Conservation (phyloP, 495 filamentous ascomycete species). For the Cercophora newfieldiana region DNA sequence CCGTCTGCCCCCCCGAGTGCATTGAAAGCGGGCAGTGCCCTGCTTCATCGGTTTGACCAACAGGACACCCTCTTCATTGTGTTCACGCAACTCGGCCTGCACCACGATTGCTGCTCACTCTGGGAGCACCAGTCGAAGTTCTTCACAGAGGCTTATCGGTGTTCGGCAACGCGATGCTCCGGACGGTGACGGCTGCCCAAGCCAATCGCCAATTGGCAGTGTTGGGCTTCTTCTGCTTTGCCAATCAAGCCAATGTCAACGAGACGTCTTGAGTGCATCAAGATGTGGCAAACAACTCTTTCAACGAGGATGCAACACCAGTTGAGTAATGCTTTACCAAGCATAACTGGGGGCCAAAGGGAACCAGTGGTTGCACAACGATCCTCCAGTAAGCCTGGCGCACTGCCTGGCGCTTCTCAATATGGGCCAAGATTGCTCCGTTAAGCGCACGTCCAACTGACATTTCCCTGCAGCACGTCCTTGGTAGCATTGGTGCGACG, state of each 20-base stretch:
- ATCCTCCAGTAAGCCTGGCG: not conserved
- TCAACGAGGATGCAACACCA: not conserved
- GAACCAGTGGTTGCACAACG: not conserved
- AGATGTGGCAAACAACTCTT: too few species aligned
- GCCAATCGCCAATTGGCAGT: not conserved
- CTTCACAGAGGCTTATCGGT: not conserved
- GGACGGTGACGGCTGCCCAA: too few species aligned
- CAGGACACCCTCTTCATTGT: not conserved
- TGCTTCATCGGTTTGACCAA: not conserved
- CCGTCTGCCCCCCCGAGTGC: not conserved
- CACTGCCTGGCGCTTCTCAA: constrained; percentile 1
- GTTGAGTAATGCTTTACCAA: constrained; percentile 6
- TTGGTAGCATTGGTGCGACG: not conserved
- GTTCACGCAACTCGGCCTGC: not conserved
- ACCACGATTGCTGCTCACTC: not conserved
- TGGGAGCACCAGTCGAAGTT: not conserved
- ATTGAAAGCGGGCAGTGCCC: not conserved
- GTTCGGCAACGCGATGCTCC: not conserved
- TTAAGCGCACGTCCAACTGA: too few species aligned
- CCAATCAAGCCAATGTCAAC: too few species aligned
- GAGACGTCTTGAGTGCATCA: too few species aligned
- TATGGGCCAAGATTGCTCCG: not conserved
- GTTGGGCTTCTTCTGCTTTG: too few species aligned
- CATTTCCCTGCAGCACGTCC: not conserved
- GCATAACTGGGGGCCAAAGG: constrained; percentile 7